These are phyloP conservation scores for Berkeleyomyces basicola DNA, from an alignment of 2,329 filamentous ascomycete species.

Conservation along the genomic window DNA sequence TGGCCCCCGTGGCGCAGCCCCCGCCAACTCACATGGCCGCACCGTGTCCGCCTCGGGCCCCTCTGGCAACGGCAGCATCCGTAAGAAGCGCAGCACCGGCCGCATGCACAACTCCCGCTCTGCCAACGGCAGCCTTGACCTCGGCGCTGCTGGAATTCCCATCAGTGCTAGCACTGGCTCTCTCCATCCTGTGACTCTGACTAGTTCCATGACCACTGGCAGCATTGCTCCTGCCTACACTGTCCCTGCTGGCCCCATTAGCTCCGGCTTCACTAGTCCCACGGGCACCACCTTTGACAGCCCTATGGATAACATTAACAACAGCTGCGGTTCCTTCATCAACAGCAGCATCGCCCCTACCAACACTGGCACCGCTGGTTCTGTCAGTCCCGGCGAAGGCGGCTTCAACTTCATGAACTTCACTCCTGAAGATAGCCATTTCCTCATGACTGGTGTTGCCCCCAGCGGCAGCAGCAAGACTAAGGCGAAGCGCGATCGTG, in stretches of 20 bases:
- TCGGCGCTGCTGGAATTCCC: background rate
- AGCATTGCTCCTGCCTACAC: background rate
- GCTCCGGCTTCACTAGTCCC: too few relatives aligned
- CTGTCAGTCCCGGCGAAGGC: constrained; percentile 17
- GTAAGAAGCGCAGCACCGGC: background rate
- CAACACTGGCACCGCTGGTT: constrained; percentile 16
- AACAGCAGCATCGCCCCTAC: background rate
- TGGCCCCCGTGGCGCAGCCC: background rate
- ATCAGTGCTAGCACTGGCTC: background rate
- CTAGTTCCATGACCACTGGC: background rate
- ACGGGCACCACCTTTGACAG: too few relatives aligned
- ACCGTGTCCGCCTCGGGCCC: background rate
- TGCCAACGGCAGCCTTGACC: background rate
- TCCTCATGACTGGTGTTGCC: constrained; percentile 78
- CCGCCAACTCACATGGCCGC: background rate
- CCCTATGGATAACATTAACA: too few relatives aligned
- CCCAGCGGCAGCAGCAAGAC: constrained; percentile 87
- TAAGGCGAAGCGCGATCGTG: constrained; percentile 79
- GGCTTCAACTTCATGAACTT: constrained; percentile 62
- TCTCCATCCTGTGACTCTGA: too few relatives aligned
- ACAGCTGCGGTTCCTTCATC: too few relatives aligned
- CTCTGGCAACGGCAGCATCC: background rate
- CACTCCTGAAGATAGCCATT: constrained; percentile 60
- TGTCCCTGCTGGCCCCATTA: background rate
- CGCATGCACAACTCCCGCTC: background rate